Percentiles rank a stretch among this genome's conserved stretches.
These are phyloP conservation scores for Auxenochlorella pyrenoidosa DNA, from an alignment of 139 green algal species.

Conservation along the genomic window DNA sequence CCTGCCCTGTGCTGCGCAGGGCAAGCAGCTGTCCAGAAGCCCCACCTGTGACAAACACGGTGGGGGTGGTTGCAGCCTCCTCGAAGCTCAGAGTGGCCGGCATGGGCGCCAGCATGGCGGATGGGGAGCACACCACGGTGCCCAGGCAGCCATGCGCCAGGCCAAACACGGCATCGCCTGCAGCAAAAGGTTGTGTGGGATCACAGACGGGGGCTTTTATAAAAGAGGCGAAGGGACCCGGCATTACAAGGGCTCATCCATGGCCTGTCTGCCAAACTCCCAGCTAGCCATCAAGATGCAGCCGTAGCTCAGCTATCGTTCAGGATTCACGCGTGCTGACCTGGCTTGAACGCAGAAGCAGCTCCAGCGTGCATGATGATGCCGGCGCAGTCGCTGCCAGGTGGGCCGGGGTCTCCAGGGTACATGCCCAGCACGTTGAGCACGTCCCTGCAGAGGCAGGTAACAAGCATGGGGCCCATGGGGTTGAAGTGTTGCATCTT, in stretches of 20 bases:
- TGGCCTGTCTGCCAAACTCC: too few species aligned
- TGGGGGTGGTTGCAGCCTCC: conserved; percentile 79
- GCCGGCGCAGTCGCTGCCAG: conserved; percentile 69
- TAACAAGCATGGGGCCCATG: too few species aligned
- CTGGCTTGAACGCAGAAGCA: neutral
- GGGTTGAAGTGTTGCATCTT: too few species aligned
- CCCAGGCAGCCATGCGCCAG: conserved; percentile 79
- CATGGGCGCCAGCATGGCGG: conserved; percentile 69
- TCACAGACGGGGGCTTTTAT: too few species aligned
- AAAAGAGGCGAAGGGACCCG: too few species aligned
- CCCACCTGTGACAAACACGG: conserved; percentile 80
- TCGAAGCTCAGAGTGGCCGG: conserved; percentile 71
- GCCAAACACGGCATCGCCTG: conserved; percentile 81
- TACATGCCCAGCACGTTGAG: conserved; percentile 80
- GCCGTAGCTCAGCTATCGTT: too few species aligned
- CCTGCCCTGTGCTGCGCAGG: neutral
- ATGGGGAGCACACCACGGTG: conserved; percentile 66
- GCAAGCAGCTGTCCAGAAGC: neutral
- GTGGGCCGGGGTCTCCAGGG: conserved; percentile 61
- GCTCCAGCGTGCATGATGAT: conserved; percentile 43
- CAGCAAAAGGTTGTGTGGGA: neutral
- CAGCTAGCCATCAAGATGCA: too few species aligned
- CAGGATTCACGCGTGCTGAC: neutral
- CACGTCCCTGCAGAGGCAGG: conserved; percentile 60
- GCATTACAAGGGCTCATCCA: too few species aligned